phyloP scores from a whole-genome alignment of 495 filamentous ascomycete genomes.

The Penicillium subrubescens region DNA sequence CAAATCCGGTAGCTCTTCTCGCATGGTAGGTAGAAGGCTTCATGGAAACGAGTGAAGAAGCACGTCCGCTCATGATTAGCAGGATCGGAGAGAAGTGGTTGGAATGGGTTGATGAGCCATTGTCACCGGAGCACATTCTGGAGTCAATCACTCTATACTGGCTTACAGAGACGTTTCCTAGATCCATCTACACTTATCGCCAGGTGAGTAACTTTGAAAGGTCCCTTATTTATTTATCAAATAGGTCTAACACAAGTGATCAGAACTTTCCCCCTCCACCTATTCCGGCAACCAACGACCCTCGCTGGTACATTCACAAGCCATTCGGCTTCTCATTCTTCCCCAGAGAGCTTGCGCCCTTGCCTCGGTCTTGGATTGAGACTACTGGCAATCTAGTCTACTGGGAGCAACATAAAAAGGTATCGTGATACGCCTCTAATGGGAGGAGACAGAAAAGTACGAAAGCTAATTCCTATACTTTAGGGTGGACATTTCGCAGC shows the following conservation, averaged over 20 bases:
- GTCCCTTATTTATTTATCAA: neutral
- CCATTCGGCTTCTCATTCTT: constrained; percentile 62
- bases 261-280: constrained; percentile 28
- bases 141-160: constrained; percentile 63
- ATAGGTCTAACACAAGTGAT: neutral
- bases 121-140: constrained; percentile 57
- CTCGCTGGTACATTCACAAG: constrained; percentile 50
- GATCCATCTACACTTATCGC: constrained; percentile 60
- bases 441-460: too few species aligned
- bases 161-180: constrained; percentile 62
- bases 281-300: constrained; percentile 20
- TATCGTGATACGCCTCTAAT: constrained; percentile 1
- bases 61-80: neutral
- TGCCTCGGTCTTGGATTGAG: constrained; percentile 54
- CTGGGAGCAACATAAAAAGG: constrained; percentile 47
- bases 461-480: neutral
- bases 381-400: constrained; percentile 51
- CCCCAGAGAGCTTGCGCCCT: constrained; percentile 52
- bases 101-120: constrained; percentile 60
- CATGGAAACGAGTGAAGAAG: neutral
- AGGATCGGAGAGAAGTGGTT: constrained; percentile 71
- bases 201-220: constrained; percentile 26
- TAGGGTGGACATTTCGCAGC: constrained; percentile 68
- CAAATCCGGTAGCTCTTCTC: constrained; percentile 62
- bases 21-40: constrained; percentile 54